Conservation (phyloP, 1,139 yeast genomes). For the Kodamaea anthophila region DNA sequence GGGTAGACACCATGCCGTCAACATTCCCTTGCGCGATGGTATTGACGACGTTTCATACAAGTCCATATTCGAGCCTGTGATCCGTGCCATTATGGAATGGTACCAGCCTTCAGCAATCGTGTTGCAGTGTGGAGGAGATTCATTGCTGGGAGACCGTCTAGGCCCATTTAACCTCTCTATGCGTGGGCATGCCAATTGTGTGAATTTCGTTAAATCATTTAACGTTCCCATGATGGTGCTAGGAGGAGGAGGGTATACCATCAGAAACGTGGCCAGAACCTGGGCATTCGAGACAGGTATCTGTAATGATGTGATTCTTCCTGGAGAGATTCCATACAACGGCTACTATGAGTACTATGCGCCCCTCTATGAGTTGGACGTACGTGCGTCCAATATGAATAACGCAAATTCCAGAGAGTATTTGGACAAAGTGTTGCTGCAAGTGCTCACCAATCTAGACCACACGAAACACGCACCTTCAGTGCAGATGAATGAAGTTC, state of each 20-base stretch:
- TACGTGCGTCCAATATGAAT: slow-evolving; percentile 92
- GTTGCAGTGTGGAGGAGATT: slow-evolving; percentile 93
- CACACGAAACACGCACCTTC: slow-evolving; percentile 92
- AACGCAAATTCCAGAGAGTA: slow-evolving; percentile 94
- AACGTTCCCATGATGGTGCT: slow-evolving; percentile 85
- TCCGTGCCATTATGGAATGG: slow-evolving; percentile 80
- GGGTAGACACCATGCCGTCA: slow-evolving; percentile 82
- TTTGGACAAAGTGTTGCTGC: slow-evolving; percentile 73
- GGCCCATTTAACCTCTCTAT: slow-evolving; percentile 91
- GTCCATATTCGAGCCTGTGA: slow-evolving; percentile 82
- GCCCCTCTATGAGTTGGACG: slow-evolving; percentile 89
- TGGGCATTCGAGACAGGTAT: slow-evolving; percentile 96
- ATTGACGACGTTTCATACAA: slow-evolving; percentile 86
- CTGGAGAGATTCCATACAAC: slow-evolving; percentile 84
- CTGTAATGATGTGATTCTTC: slow-evolving; percentile 69
- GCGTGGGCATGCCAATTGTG: slow-evolving; percentile 95
- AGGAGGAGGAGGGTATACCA: slow-evolving; percentile 98
- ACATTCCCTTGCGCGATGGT: slow-evolving; percentile 88
- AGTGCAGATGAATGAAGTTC: slow-evolving; percentile 88
- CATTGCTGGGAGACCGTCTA: slow-evolving; percentile 82
- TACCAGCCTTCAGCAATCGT: slow-evolving; percentile 92
- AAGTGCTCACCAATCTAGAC: slow-evolving; percentile 72
- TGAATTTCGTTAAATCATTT: slow-evolving; percentile 79
- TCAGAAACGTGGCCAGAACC: slow-evolving; percentile 91
- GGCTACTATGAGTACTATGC: slow-evolving; percentile 97